Evolutionary conservation across 176 grass and related monocot genomes (phyloP).

Genomic region (Oryza nivara): DNA sequence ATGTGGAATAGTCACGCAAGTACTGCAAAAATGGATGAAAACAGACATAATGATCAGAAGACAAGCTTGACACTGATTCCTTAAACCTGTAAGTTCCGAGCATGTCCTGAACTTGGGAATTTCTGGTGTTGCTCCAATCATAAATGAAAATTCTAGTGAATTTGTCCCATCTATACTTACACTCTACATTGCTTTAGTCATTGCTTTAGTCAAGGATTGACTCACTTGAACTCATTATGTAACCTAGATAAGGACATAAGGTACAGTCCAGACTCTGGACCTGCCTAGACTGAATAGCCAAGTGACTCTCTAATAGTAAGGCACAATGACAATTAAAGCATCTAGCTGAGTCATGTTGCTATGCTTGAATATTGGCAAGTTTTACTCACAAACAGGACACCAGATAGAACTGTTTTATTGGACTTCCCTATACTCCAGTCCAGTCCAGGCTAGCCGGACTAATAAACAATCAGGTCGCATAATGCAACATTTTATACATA

Average conservation of each 20-base stretch:
- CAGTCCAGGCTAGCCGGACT: too few relatives aligned
- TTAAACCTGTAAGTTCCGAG: background rate
- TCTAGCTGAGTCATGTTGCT: background rate
- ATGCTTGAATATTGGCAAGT: background rate
- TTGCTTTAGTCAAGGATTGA: background rate
- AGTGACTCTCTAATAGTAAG: background rate
- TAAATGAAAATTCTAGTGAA: constrained; percentile 22
- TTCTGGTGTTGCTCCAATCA: background rate
- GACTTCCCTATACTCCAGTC: background rate
- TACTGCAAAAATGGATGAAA: constrained; percentile 56
- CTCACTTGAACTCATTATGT: background rate
- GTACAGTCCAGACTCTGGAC: background rate
- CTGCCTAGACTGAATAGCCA: background rate
- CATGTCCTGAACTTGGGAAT: background rate
- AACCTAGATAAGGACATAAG: background rate
- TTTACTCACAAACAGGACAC: constrained; percentile 17
- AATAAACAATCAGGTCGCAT: background rate
- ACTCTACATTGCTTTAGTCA: background rate
- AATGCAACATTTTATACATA: background rate
- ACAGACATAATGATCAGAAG: background rate
- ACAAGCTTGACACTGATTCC: background rate
- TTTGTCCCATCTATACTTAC: background rate
- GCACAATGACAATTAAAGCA: background rate
- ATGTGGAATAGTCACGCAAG: constrained; percentile 69
- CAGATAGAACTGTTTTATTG: background rate